Base-by-base conservation (phyloP, 1,284 basidiomycete genomes). In the Testicularia cyperi region DNA sequence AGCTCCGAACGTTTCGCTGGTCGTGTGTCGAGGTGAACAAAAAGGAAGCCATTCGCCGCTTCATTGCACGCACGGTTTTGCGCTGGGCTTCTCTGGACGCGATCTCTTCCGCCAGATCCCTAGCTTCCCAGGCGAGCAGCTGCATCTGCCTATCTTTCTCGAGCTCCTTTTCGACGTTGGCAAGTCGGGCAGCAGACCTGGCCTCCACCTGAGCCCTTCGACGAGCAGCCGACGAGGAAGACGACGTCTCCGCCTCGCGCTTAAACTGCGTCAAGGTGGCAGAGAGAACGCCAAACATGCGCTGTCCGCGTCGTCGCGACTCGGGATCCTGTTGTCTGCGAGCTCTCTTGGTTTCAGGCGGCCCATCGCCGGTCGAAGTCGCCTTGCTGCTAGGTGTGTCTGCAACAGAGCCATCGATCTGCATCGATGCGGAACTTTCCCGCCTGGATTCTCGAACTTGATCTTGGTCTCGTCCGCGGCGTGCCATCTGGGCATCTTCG, bases 21-120 rank as follows among this genome's bases (percentile, higher is more conserved):
- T 27, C 25, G 24, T 14, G 6, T 20, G n/a, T n/a, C n/a, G n/a
- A n/a, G n/a, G 52, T 55, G 27, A 27, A 62, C 14, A 57, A 33
- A 15, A 63, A 63, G 15, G 37, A 41, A 0, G 60, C 53, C 48
- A 52, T 57, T 4, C 60, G 15, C 4, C 60, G 22, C 18, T 53
- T 56, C 19, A 53, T 26, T 4, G 41, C 30, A 2, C 58, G 33
- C 5, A 54, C 6, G 6, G 49, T 54, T 13, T 36, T 38, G 9
- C 36, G 23, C 27, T 61, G 57, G 4, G 36, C 42, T 34, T 61
- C 51, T 4, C 26, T 36, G 0, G 29, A 10, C 0, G 36, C 51
- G 1, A 61, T 46, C 14, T 38, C 16, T 16, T 61, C 51, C 4
- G 51, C 51, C 7, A 61, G n/a, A 0, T 6, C 5, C 6, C 57